These are phyloP conservation scores for Fusarium devonianum DNA, from an alignment of 2,329 filamentous ascomycete species.

Conservation along the genomic window DNA sequence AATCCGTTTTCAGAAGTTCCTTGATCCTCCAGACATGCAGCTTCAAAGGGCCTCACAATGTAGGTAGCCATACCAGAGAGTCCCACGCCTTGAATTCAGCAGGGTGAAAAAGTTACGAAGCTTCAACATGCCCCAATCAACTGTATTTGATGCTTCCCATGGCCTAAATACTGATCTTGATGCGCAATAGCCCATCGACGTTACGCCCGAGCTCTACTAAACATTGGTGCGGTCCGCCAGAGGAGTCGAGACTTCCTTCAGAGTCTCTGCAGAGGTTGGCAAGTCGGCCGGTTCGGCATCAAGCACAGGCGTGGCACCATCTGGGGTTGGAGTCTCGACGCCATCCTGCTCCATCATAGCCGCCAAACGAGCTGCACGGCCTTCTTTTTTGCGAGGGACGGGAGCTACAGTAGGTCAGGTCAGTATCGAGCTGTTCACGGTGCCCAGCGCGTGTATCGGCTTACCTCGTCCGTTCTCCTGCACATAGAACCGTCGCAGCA, in stretches of 20 bases:
- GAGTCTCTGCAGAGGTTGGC: constrained; percentile 16
- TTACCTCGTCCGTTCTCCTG: constrained; percentile 94
- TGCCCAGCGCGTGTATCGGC: constrained; percentile 33
- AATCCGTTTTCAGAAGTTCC: too few species aligned
- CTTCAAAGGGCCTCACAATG: too few species aligned
- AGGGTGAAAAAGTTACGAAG: too few species aligned
- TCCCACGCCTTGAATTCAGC: too few species aligned
- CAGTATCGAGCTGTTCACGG: neutral
- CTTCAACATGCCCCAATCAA: too few species aligned
- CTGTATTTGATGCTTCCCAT: too few species aligned
- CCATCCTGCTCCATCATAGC: constrained; percentile 58
- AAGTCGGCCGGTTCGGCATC: constrained; percentile 20
- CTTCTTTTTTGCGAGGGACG: constrained; percentile 63
- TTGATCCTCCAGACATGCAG: too few species aligned
- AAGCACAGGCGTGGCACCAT: constrained; percentile 1
- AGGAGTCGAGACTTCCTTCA: constrained; percentile 16
- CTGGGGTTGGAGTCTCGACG: constrained; percentile 12
- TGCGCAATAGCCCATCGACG: neutral
- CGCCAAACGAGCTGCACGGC: constrained; percentile 60
- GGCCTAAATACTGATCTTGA: neutral
- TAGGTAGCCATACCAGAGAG: too few species aligned
- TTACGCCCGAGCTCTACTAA: constrained; percentile 4
- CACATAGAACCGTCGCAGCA: constrained; percentile 93
- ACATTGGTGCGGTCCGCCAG: constrained; percentile 4
- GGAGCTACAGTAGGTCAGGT: constrained; percentile 49